A percentile compares a stretch with the other conserved stretches of the same genome.
These are phyloP conservation scores for Wickerhamomyces sydowiorum DNA, from an alignment of 805 yeast genomes.

Conservation along the genomic window DNA sequence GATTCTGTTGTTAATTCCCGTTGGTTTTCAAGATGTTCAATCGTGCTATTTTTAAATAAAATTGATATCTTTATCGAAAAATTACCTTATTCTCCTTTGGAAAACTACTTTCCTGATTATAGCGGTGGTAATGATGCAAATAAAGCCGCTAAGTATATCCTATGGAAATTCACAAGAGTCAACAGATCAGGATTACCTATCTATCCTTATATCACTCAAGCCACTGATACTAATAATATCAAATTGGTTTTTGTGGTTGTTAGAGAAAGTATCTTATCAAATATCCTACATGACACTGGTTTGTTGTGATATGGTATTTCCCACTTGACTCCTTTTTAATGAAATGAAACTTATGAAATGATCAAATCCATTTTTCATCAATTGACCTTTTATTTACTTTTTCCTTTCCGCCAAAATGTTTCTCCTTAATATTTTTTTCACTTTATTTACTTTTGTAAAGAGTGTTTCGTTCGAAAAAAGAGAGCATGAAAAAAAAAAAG, in stretches of 20 bases:
- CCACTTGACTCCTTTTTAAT: neutral
- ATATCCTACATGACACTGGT: conserved; percentile 71
- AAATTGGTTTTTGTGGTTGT: conserved; percentile 82
- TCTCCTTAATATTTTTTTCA: no score
- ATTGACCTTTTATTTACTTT: no score
- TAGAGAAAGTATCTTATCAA: conserved; percentile 73
- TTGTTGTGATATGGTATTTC: conserved; percentile 34
- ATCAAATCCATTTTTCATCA: no score
- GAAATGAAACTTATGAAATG: neutral
- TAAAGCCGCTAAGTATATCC: conserved; percentile 86
- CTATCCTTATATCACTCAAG: conserved; percentile 91
- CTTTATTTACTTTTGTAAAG: no score
- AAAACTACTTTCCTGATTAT: conserved; percentile 82
- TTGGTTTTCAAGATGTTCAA: conserved; percentile 86
- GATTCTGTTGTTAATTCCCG: conserved; percentile 89
- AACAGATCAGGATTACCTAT: conserved; percentile 78
- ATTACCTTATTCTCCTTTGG: conserved; percentile 73
- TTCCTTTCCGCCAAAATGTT: no score
- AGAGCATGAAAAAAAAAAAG: no score
- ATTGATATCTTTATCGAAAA: conserved; percentile 88
- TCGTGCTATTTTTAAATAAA: conserved; percentile 82
- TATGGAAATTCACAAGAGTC: conserved; percentile 84
- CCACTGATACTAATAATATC: conserved; percentile 88
- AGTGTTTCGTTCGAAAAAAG: no score
- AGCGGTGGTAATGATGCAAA: conserved; percentile 85